Percentiles rank a stretch among this genome's conserved stretches.
These are phyloP conservation scores for Melaleuca alternifolia DNA, from an alignment of 345 rosid species.

Conservation along the genomic window DNA sequence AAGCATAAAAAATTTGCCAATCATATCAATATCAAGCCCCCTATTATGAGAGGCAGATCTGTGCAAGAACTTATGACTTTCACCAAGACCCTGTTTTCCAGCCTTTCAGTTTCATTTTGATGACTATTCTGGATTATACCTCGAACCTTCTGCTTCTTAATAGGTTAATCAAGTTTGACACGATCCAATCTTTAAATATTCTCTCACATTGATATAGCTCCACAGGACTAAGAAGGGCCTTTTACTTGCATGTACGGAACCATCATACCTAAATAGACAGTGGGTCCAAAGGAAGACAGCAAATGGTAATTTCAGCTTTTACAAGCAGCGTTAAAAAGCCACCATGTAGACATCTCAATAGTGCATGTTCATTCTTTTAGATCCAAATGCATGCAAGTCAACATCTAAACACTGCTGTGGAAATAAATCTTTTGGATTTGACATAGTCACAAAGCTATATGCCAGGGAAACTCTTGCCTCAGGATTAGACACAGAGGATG, in stretches of 20 bases:
- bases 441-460: neutral
- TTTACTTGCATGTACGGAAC: neutral
- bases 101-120: neutral
- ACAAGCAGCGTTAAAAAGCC: neutral
- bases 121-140: neutral
- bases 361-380: neutral
- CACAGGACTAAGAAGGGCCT: neutral
- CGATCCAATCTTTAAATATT: neutral
- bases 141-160: neutral
- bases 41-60: neutral
- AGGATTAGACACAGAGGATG: neutral
- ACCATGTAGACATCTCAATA: neutral
- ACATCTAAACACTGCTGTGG: neutral
- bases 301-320: neutral
- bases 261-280: neutral
- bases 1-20: neutral
- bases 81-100: neutral
- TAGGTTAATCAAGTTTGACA: neutral
- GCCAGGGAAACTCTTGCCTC: conserved; percentile 1
- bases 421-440: neutral
- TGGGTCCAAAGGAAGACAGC: neutral
- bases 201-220: neutral
- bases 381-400: neutral
- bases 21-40: neutral
- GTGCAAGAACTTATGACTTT: neutral